Evolutionary conservation across 306 rosid genomes (phyloP).

Genomic region (Heteromeles arbutifolia): DNA sequence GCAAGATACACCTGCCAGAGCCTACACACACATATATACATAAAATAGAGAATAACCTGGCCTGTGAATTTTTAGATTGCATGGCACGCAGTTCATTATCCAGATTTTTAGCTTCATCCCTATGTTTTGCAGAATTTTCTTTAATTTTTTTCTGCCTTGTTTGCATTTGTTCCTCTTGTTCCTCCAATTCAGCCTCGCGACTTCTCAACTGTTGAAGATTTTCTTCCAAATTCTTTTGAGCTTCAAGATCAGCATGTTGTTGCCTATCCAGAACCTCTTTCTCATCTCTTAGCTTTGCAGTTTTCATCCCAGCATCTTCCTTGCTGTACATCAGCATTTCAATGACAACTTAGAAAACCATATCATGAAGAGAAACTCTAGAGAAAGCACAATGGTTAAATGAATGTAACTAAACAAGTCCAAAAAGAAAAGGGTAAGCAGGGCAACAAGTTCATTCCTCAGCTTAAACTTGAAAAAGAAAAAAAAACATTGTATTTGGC

Average conservation of each 20-base stretch:
- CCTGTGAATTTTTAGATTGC: constrained; percentile 67
- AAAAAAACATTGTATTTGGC: neutral
- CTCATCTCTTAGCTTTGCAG: constrained; percentile 83
- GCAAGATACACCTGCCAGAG: neutral
- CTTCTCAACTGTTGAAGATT: constrained; percentile 79
- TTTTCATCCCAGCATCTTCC: constrained; percentile 96
- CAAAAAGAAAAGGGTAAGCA: neutral
- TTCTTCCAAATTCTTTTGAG: constrained; percentile 86
- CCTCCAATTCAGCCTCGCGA: constrained; percentile 61
- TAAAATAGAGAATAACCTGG: constrained; percentile 42
- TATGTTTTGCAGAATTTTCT: constrained; percentile 52
- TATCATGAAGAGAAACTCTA: neutral
- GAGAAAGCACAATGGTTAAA: neutral
- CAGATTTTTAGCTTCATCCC: constrained; percentile 43
- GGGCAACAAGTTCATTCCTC: constrained; percentile 10
- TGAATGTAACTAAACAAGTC: neutral
- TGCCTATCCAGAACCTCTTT: constrained; percentile 89
- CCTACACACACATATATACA: neutral
- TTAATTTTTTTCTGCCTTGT: constrained; percentile 61
- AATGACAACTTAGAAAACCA: constrained; percentile 8
- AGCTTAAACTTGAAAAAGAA: neutral
- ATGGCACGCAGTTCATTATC: constrained; percentile 55
- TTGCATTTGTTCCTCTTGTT: constrained; percentile 71
- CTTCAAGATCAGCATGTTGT: constrained; percentile 92
- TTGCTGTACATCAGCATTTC: constrained; percentile 49